These are phyloP conservation scores for Serendipita sp. DNA, from an alignment of 768 basidiomycete species.

Conservation along the genomic window DNA sequence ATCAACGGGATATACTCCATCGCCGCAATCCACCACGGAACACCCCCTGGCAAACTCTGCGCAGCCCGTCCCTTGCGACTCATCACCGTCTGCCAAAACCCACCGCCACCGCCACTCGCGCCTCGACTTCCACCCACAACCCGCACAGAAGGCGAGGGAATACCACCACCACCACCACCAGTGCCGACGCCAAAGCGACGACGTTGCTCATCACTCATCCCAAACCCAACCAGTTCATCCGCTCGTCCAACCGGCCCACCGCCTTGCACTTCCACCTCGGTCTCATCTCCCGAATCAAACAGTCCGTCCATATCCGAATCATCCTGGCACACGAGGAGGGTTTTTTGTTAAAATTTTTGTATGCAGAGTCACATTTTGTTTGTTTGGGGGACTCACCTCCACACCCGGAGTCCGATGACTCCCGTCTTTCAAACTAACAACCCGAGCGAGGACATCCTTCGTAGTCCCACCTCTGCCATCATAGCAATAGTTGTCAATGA, in stretches of 20 bases:
- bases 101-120: neutral
- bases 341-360: too few species aligned
- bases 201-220: constrained; percentile 9
- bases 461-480: neutral
- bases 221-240: constrained; percentile 12
- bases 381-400: too few species aligned
- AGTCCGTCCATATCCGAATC: neutral
- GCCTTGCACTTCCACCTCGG: neutral
- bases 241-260: constrained; percentile 11
- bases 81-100: neutral
- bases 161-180: neutral
- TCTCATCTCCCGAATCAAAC: neutral
- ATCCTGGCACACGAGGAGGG: neutral
- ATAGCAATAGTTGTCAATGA: neutral
- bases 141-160: neutral
- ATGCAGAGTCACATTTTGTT: too few species aligned
- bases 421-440: neutral
- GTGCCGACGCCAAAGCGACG: neutral
- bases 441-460: neutral
- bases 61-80: neutral
- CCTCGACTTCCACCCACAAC: neutral
- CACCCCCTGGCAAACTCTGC: neutral
- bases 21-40: constrained; percentile 5
- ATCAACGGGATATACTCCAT: neutral
- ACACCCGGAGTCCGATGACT: neutral